Base-by-base conservation (phyloP, 2,329 filamentous ascomycete species). In the Falciphora oryzae region DNA sequence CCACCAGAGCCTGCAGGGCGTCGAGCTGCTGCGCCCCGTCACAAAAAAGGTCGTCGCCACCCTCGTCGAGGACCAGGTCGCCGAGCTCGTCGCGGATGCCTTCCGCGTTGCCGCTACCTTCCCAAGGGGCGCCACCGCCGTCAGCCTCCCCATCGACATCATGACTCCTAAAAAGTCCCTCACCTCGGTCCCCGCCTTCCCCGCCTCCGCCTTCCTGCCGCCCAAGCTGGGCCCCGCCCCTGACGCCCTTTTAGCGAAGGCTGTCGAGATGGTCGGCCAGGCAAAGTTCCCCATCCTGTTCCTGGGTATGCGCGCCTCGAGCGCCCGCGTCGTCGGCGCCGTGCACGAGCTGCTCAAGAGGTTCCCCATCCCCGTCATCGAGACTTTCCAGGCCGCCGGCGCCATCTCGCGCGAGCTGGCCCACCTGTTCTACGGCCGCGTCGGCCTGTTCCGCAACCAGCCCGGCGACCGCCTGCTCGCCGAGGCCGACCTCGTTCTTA, bases 311-410 rank as follows among this genome's bases (percentile, higher is more conserved):
- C 70, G 80, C 60, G 77, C 79, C 5, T 76, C 77, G 8, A 76
- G 75, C 61, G 70, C 73, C 11, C 70, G 73, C 14, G 77, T 80
- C 6, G 78, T 81, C 3, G 70, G 68, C 1, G 76, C 76, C 1
- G 76, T 81, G 13, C 78, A 78, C 13, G 69, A 73, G 0, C 76
- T 81, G 61, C 73, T 81, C 11, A 68, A 70, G 10, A 76, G 75
- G 60, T 74, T 76, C 66, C 77, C 77, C 0, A 74, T 81, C 10
- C 78, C 79, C 1, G 78, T 81, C 2, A 74, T 82, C n/a, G 80
- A 82, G 70, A 82, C 80, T 0, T 82, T 82, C 70, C 79, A 82
- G 70, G 80, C 80, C 1, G 80, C 80, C 1, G 80, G 80, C 10
- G 78, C 79, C 16, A 75, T 82, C 18, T 75, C 78, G 5, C 71